phyloP scores from a whole-genome alignment of 2,329 filamentous ascomycete species.

The Didymella sp. region DNA sequence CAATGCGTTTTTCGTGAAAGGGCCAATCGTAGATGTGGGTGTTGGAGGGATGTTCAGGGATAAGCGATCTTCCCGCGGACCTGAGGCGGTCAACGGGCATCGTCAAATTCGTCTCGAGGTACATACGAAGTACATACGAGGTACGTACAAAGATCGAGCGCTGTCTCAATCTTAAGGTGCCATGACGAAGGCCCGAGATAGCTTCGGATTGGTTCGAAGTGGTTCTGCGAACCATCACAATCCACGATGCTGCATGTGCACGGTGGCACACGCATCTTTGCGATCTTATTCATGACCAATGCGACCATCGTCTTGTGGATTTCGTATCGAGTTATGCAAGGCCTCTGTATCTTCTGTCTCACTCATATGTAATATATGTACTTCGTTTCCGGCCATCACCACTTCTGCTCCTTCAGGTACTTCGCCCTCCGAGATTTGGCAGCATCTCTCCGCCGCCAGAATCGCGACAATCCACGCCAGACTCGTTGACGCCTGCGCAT shows the following conservation, averaged over 20 bases:
- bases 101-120: neutral
- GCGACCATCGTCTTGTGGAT: too few species aligned
- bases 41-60: neutral
- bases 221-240: neutral
- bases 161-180: neutral
- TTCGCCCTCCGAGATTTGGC: constrained; percentile 3
- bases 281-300: neutral
- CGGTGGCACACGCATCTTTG: neutral
- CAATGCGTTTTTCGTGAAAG: constrained; percentile 6
- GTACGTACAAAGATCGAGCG: neutral
- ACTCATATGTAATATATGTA: too few species aligned
- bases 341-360: too few species aligned
- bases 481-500: constrained; percentile 8
- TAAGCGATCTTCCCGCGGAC: neutral
- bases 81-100: constrained; percentile 8
- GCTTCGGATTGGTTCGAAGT: neutral
- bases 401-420: constrained; percentile 3
- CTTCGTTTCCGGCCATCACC: neutral
- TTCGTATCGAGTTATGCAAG: too few species aligned
- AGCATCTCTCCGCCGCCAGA: constrained; percentile 7
- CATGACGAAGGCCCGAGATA: neutral
- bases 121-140: neutral
- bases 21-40: constrained; percentile 4
- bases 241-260: constrained; percentile 4
- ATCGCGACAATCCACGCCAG: constrained; percentile 12